Conservation (phyloP, 805 yeast genomes). For the Lipomyces starkeyi region DNA sequence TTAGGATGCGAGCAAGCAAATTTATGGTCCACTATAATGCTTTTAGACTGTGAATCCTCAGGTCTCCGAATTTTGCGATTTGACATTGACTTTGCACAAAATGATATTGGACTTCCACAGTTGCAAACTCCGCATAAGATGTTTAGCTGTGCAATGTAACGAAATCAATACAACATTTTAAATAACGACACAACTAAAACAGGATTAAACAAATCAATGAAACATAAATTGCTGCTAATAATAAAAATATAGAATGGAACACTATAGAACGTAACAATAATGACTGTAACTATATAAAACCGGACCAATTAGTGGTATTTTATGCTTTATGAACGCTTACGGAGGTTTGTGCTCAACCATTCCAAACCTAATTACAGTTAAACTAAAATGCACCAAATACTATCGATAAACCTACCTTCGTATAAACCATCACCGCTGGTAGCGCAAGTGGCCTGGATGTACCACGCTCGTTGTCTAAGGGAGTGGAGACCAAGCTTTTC, state of each 20-base stretch:
- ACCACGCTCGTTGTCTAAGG: constrained; percentile 78
- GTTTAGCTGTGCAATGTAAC: neutral
- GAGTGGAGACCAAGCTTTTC: constrained; percentile 68
- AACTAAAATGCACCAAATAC: neutral
- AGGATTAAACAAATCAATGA: constrained; percentile 15
- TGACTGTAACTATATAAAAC: constrained; percentile 25
- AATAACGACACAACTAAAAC: constrained; percentile 4
- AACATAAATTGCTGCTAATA: constrained; percentile 29
- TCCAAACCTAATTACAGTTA: constrained; percentile 29
- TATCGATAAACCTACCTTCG: constrained; percentile 57
- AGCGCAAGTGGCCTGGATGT: constrained; percentile 90
- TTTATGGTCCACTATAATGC: too few relatives aligned
- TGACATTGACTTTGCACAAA: neutral
- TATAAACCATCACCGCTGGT: constrained; percentile 87
- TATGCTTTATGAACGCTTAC: constrained; percentile 36
- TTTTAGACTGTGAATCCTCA: neutral
- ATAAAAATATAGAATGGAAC: constrained; percentile 21
- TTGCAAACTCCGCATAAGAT: constrained; percentile 1
- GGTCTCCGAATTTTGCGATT: neutral
- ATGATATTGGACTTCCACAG: neutral
- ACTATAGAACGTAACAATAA: constrained; percentile 22
- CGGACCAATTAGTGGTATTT: constrained; percentile 8
- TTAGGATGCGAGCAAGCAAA: too few relatives aligned
- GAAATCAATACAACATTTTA: neutral
- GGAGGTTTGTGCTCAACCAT: constrained; percentile 39